phyloP scores from a whole-genome alignment of 2,329 filamentous ascomycete species.

The Neopestalotiopsis rosae region DNA sequence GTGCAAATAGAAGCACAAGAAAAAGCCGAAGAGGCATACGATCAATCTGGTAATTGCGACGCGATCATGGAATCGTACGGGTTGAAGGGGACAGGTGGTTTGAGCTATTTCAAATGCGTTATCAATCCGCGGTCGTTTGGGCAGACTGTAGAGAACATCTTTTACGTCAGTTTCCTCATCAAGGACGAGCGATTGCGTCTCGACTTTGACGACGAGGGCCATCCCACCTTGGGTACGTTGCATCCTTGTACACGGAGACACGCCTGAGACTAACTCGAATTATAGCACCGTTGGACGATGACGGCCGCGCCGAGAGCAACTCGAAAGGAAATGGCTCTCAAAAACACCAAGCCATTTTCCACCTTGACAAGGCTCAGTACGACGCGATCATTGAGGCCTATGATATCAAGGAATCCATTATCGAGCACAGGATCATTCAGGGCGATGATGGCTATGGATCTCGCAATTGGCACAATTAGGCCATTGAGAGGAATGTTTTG shows the following conservation, averaged over 20 bases:
- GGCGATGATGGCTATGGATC: constrained; percentile 56
- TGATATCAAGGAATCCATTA: constrained; percentile 79
- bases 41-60: constrained; percentile 50
- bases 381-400: constrained; percentile 76
- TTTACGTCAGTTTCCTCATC: constrained; percentile 94
- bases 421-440: constrained; percentile 77
- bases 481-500: neutral
- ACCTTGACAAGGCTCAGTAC: constrained; percentile 87
- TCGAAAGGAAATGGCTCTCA: constrained; percentile 56
- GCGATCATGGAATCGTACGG: constrained; percentile 69
- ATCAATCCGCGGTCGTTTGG: constrained; percentile 90
- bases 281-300: constrained; percentile 49
- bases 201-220: constrained; percentile 71
- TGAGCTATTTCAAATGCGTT: constrained; percentile 84
- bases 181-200: constrained; percentile 82
- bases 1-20: constrained; percentile 54
- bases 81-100: constrained; percentile 70
- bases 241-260: constrained; percentile 5
- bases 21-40: constrained; percentile 47
- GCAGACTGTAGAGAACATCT: constrained; percentile 95
- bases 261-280: constrained; percentile 21
- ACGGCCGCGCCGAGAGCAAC: constrained; percentile 51
- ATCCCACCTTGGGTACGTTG: constrained; percentile 80
- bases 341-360: constrained; percentile 86
- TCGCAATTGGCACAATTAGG: constrained; percentile 69